Base-by-base conservation (phyloP, 2,329 filamentous ascomycete species). In the Hypoxylon sp. region DNA sequence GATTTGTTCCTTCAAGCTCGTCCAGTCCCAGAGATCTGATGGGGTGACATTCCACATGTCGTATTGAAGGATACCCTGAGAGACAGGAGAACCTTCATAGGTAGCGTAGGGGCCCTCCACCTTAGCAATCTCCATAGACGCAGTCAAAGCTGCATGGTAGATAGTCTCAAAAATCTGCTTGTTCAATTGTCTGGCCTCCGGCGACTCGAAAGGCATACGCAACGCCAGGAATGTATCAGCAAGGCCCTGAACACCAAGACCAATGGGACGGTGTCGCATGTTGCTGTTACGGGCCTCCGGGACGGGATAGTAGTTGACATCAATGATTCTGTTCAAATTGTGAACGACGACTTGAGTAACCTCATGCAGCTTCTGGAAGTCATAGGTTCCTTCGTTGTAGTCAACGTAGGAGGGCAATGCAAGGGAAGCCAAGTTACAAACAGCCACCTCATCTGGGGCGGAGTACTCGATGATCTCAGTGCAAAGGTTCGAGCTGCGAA, bases 121-220 rank as follows among this genome's bases (percentile, higher is more conserved):
- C 84, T 93, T 91, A 68, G 96, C 93, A 70, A 98, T 83, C 62
- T 97, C 90, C 76, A 91, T 89, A 0, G 96, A 99, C 21, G 93
- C 91, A 59, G 94, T 97, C 68, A 98, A 84, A 61, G 94, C 93
- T 78, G 91, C 96, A 79, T 99, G 96, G 84, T 99, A 99, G 81
- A 99, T 97, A 69, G 96, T 99, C 86, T 99, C 96, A 71, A 99
- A 99, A 80, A 99, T 98, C 81, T 99, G 94, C 77, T 91, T 94
- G 87, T 99, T 99, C 76, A 99, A 88, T 79, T 96, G 88, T 73
- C 91, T 92, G 68, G 96, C 96, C 82, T 98, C 94, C 4, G 93
- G 90, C 14, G 96, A 99, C 81, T 99, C 96, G 77, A 99, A 99
- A 30, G 96, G 95, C 85, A 98, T 87, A 76, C 96, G 94, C 56